Evolutionary conservation across 2,329 filamentous ascomycete genomes (phyloP), one percentile per base, ranked within the genome.

Genomic region (Atkinsonella hypoxylon): DNA sequence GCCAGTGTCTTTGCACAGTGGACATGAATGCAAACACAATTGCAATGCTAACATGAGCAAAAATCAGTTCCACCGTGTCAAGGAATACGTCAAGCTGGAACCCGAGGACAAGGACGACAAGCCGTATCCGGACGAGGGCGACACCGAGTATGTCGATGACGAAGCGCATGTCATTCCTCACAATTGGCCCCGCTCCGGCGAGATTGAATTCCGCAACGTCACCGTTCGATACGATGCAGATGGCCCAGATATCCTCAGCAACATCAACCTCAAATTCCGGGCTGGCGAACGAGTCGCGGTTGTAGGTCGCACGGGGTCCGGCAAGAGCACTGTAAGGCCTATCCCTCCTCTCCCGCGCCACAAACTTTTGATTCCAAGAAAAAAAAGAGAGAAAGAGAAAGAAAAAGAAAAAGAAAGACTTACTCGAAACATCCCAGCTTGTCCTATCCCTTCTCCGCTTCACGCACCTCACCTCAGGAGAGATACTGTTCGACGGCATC

Each of bases 261-360:
- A 75, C 34, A 63, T 79, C 48, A 76, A 70, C 53, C 66, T 78
- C 43, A 70, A 68, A 34, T 75, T 78, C 54, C 69, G 67, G 12
- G 85, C 83, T 0, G 87, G 88, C 1, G 84, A 86, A 49, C 83
- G 85, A 47, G 87, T 87, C 1, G 88, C 87, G 0, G 75, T 95
- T 18, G 85, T 90, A 11, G 89, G 89, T 2, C 80, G 88, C 10
- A 94, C 88, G 0, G 83, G 86, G 0, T 89, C 85, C 4, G 89
- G 89, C 3, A 95, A 95, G 66, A 89, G 83, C 47, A 94, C 88
- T 41, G 39, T 20, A 10, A 17, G 17, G 34, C 13, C 13, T n/a
- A 18, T 3, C 1, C 22, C 52, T 53, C 26, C 17, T 15, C 12
- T 36, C 11, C 6, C 22, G 5, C 26, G 26, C 26, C 26, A 7